Evolutionary conservation across 331 rosid species (phyloP), one percentile per base, ranked within the genome.

Genomic region (Rhamnella rubrinervis): DNA sequence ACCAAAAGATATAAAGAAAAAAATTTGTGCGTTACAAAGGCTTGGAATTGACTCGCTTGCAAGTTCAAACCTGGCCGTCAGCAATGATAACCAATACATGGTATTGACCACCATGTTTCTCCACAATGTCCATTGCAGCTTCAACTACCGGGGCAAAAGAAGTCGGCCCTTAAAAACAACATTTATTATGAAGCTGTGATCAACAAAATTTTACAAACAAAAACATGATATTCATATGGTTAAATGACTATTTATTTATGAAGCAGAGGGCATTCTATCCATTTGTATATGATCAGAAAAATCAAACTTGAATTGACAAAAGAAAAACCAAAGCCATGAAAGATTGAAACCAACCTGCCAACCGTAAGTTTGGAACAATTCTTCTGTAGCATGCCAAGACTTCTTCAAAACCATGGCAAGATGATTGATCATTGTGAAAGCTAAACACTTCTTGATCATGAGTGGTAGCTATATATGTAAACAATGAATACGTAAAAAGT

Each of bases 361-460:
- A 89, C 67, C 61, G 82, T 79, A 88, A 78, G 76, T 80, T 72
- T 17, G 98, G 95, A 76, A 86, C 92, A 14, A 90, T 63, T 58
- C 72, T 85, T 78, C 57, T 86, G 83, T 93, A 93, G 83, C 98
- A 93, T 68, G 78, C 65, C 51, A 93, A 66, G 47, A 90, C 98
- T 82, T 93, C 98, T 49, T 90, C 96, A 57, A 90, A 93, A 26
- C 97, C 97, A 72, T 88, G 89, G 80, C 97, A 93, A 39, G 98
- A 75, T 28, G 96, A 75, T 66, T 86, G 91, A 62, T 93, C 95
- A 66, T 17, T 82, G 75, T 93, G 92, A 70, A 93, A 93, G 85
- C 98, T 86, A 55, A 93, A 93, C 40, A 93, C 98, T 76, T 76
- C 86, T 75, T 84, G 80, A 74, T 90, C 98, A 68, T 86, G 95